Evolutionary conservation across 108 stramenopile genomes (phyloP), one percentile per base, ranked within the genome.

Genomic region (Asterionellopsis glacialis): DNA sequence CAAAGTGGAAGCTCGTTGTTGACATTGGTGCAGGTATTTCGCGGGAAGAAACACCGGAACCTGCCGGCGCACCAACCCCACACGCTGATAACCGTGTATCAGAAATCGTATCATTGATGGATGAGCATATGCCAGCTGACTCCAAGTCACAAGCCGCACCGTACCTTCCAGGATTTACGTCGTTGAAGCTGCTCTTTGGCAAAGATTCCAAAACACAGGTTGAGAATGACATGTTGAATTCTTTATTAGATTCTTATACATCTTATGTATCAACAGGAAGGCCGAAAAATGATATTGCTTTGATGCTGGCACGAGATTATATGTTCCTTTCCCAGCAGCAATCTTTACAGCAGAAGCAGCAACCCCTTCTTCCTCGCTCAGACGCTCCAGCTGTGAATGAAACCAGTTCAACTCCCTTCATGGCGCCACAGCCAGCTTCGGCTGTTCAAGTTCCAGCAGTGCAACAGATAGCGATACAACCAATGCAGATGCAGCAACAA

Each of bases 1-100:
- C 91, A 13, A 87, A 84, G 56, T 93, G 91, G 91, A 93, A 93
- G 76, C 70, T 93, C 43, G 82, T 89, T 41, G 91, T 93, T 2
- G 91, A 93, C 57, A 61, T 93, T 13, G 91, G 91, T 26, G 71
- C 61, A 14, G 58, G 50, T 39, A 40, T 54, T 49, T 41, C 38
- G 18, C 18, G 23, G 51, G 40, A 41, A 14, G 38, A 12, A 43
- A 45, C 23, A 12, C 44, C 24, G 41, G 43, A 41, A 18, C 43
- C 39, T 22, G 4, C 43, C n/a, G n/a, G n/a, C n/a, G n/a, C n/a
- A n/a, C n/a, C n/a, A n/a, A n/a, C n/a, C n/a, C n/a, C n/a, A n/a
- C n/a, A n/a, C n/a, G n/a, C n/a, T n/a, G 84, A 85, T 58, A 54
- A 54, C 39, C 71, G 80, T 12, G 69, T 83, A 19, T 73, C 75